These are phyloP conservation scores for Capronia coronata DNA, from an alignment of 2,329 filamentous ascomycete species.

Conservation along the genomic window DNA sequence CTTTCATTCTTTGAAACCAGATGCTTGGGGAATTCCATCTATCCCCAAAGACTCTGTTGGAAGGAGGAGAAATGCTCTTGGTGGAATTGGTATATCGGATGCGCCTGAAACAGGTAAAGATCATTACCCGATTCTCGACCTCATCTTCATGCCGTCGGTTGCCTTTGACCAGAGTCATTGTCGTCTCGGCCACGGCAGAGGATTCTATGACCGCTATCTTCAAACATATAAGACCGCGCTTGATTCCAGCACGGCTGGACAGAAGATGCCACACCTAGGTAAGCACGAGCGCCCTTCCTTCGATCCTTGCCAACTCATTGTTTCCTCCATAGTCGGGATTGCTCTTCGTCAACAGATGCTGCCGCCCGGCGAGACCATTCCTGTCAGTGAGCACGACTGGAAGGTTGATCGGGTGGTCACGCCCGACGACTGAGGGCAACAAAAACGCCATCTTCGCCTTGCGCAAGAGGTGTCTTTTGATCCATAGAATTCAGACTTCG, in stretches of 20 bases:
- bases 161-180: conserved; percentile 74
- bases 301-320: conserved; percentile 29
- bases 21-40: conserved; percentile 94
- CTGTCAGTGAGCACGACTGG: conserved; percentile 70
- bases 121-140: conserved; percentile 55
- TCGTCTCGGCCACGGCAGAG: conserved; percentile 86
- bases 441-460: neutral
- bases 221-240: conserved; percentile 57
- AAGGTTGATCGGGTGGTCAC: conserved; percentile 64
- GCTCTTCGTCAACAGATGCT: conserved; percentile 82
- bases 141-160: conserved; percentile 87
- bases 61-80: conserved; percentile 65
- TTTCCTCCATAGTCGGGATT: conserved; percentile 57
- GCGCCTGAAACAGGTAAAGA: conserved; percentile 22
- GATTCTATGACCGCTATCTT: conserved; percentile 94
- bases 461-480: neutral
- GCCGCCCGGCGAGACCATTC: conserved; percentile 57
- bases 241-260: conserved; percentile 30
- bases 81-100: conserved; percentile 39
- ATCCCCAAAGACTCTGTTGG: conserved; percentile 60
- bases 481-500: neutral
- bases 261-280: conserved; percentile 55
- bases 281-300: conserved; percentile 32
- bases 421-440: conserved; percentile 11
- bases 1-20: conserved; percentile 67